These are phyloP conservation scores for Papiliotrema laurentii DNA, from an alignment of 1,284 basidiomycete genomes.

Conservation along the genomic window DNA sequence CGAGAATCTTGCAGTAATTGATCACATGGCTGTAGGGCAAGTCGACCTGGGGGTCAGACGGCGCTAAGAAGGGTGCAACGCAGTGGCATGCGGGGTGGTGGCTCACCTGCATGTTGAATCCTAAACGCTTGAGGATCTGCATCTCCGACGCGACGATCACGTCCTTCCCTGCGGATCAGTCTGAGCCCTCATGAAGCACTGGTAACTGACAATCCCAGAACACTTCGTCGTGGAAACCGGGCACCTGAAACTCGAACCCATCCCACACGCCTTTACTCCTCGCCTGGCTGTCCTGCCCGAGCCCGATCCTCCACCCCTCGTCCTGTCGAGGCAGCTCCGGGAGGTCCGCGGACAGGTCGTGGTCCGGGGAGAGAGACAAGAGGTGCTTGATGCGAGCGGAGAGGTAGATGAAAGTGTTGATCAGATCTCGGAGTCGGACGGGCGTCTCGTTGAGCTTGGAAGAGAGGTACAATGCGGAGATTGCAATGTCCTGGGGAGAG, in stretches of 20 bases:
- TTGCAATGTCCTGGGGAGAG: constrained; percentile 81
- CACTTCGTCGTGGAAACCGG: constrained; percentile 39
- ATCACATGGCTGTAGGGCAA: constrained; percentile 91
- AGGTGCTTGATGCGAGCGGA: constrained; percentile 37
- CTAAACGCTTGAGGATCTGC: constrained; percentile 91
- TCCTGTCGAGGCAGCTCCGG: background rate
- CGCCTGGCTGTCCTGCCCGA: constrained; percentile 2
- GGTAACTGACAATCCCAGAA: constrained; percentile 42
- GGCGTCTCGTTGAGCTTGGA: constrained; percentile 96
- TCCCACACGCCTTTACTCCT: constrained; percentile 27
- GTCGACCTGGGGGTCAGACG: constrained; percentile 57
- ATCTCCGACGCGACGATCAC: constrained; percentile 91
- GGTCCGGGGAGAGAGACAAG: constrained; percentile 25
- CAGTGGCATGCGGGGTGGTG: background rate
- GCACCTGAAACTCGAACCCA: constrained; percentile 36
- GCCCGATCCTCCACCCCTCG: constrained; percentile 1
- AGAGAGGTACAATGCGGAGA: constrained; percentile 88
- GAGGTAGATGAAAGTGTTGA: constrained; percentile 89
- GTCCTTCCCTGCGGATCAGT: constrained; percentile 36
- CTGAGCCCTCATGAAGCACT: background rate
- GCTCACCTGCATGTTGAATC: constrained; percentile 65
- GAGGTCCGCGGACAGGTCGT: constrained; percentile 8
- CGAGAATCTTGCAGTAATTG: constrained; percentile 89
- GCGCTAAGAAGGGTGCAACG: constrained; percentile 17
- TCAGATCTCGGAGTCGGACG: constrained; percentile 82